A percentile compares a stretch with the other conserved stretches of the same genome.
These are phyloP conservation scores for Arthrocladium fulminans DNA, from an alignment of 2,329 filamentous ascomycete genomes.

Conservation along the genomic window DNA sequence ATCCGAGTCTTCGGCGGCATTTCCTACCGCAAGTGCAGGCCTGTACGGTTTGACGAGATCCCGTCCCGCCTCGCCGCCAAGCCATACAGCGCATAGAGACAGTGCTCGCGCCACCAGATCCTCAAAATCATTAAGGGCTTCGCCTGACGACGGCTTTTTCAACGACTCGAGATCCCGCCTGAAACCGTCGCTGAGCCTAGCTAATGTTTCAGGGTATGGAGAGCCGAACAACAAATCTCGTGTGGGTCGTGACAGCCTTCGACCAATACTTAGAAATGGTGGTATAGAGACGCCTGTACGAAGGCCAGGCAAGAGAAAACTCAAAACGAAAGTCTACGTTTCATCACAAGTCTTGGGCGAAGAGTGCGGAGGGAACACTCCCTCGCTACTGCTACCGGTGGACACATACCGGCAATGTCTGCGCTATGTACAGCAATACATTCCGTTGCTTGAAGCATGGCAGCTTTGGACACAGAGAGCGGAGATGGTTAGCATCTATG, in stretches of 20 bases:
- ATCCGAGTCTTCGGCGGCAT: slow-evolving; percentile 9
- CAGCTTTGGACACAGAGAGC: slow-evolving; percentile 45
- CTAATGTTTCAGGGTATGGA: neutral
- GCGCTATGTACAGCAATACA: slow-evolving; percentile 49
- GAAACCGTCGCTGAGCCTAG: neutral
- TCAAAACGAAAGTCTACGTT: slow-evolving; percentile 48
- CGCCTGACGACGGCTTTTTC: slow-evolving; percentile 5
- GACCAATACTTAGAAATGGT: neutral
- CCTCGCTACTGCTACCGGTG: slow-evolving; percentile 40
- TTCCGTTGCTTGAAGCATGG: slow-evolving; percentile 52
- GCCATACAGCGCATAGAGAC: neutral
- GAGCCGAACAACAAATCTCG: neutral
- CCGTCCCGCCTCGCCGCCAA: slow-evolving; percentile 21
- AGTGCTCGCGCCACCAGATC: neutral
- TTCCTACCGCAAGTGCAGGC: slow-evolving; percentile 18
- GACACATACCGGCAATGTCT: slow-evolving; percentile 40
- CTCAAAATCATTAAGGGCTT: slow-evolving; percentile 5
- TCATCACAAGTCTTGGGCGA: too few species aligned
- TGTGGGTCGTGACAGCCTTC: neutral
- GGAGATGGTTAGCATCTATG: slow-evolving; percentile 51
- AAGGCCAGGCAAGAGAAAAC: slow-evolving; percentile 22
- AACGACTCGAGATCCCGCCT: slow-evolving; percentile 3
- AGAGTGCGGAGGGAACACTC: too few species aligned
- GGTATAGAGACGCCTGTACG: neutral
- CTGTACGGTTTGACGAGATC: slow-evolving; percentile 21